Base-by-base conservation (phyloP, 2,329 filamentous ascomycete genomes). In the Nakataea oryzae region DNA sequence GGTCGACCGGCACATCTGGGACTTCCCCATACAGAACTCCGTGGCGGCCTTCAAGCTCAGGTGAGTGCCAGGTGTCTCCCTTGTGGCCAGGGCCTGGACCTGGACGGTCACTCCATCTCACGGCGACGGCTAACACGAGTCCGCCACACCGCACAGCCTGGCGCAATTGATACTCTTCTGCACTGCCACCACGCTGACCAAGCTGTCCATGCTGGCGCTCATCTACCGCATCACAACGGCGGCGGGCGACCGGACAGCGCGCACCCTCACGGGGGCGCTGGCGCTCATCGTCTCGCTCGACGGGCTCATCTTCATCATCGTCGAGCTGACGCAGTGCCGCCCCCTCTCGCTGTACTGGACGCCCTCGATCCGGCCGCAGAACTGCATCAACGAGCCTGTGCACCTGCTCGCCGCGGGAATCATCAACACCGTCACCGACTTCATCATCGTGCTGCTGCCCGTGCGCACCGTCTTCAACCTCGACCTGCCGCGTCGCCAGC, bases 371-470 rank as follows among this genome's bases (percentile, higher is more conserved):
- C 60, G 62, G 26, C 69, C 72, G 1, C 70, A 73, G 57, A 68
- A 79, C 24, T 78, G 80, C 57, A 78, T 83, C 54, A 67, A 81
- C 29, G 75, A 86, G 64, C 75, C 79, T 2, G 72, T 74, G 0
- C 80, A 83, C 60, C 76, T 84, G 30, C 75, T 82, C 32, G 76
- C 77, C 47, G 76, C 84, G 47, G 83, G 84, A 2, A 79, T 82
- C 30, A 77, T 85, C 65, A 86, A 86, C 70, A 85, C 85, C 58
- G 67, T 80, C 56, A 85, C 83, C 8, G 83, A 87, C 69, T 77
- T 87, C 56, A 68, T 81, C 13, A 77, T 81, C n/a, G 80, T 81
- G 47, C 68, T 79, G 0, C 71, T 85, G 3, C 82, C 81, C 1
- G 76, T 84, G 57, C 74, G 74, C 27, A 78, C 76, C 3, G 74